A percentile compares a stretch with the other conserved stretches of the same genome.
Evolutionary conservation across 2,329 filamentous ascomycete genomes (phyloP).

Genomic region (Ceratocystis papillata): DNA sequence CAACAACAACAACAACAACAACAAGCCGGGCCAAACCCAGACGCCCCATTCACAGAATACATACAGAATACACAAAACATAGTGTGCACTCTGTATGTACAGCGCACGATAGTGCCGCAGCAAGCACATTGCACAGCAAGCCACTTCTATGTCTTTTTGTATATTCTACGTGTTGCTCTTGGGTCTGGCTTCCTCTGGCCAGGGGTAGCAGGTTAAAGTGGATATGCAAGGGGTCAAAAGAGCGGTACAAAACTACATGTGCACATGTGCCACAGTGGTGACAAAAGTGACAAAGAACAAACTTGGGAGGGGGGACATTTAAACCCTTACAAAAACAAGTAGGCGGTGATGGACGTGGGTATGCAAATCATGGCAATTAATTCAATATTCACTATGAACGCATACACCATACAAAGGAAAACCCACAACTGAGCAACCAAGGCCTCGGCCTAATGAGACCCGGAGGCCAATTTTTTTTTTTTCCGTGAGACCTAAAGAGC

Average conservation of each 20-base stretch:
- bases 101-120: background rate
- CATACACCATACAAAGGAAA: no score
- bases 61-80: no score
- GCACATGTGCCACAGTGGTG: background rate
- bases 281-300: background rate
- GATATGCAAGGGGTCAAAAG: slow-evolving; percentile 2
- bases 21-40: no score
- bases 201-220: slow-evolving; percentile 1
- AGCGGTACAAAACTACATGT: slow-evolving; percentile 1
- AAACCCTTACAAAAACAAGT: background rate
- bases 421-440: no score
- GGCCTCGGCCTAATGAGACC: no score
- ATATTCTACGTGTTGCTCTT: background rate
- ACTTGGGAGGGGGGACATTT: background rate
- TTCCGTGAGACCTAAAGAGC: no score
- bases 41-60: background rate
- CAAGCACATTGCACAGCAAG: background rate
- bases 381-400: no score
- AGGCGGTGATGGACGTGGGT: background rate
- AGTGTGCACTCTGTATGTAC: background rate
- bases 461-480: no score
- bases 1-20: no score
- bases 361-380: background rate
- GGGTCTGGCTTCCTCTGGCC: background rate
- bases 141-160: background rate